Base-by-base conservation (phyloP, 148 eudicot species). In the Pharnaceum exiguum region DNA sequence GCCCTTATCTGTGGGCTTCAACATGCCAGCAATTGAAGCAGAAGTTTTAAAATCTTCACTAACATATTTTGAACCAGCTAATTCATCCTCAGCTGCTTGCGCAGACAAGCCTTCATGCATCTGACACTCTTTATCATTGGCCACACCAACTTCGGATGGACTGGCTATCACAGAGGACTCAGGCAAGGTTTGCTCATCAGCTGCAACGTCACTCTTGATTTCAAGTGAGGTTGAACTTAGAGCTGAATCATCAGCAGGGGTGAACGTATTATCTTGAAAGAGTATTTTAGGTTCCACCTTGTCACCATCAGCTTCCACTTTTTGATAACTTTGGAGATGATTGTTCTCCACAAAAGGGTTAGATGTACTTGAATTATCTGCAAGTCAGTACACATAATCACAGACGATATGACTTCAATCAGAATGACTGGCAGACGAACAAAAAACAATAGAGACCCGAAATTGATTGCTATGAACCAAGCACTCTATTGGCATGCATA, bases 341-440 rank as follows among this genome's bases (percentile, higher is more conserved):
- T 43, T 60, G 31, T 35, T 57, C 18, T 37, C 56, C 25, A 42
- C 43, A 52, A 61, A 50, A 58, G 22, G 55, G 29, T 31, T 46
- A 23, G 71, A 18, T 27, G 54, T 46, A 19, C 52, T 29, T 36
- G 55, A 32, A 45, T 29, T 59, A 66, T 63, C 86, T 76, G 69
- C 71, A 69, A 12, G 22, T 37, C 49, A 29, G 25, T 7, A 50
- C 17, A 40, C 2, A 29, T 21, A 32, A 47, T 63, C 7, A 49
- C n/a, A 51, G 9, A 26, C 30, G 23, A 43, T 30, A 19, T 30
- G 21, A 17, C 10, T 43, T 44, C 31, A 40, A 5, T 13, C 2
- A 8, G 3, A 28, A 19, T 24, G 56, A 46, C 38, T 25, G 31
- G 19, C 10, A 38, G n/a, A 26, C 19, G 9, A 65, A 30, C 26